Evolutionary conservation across 176 grass and related monocot genomes (phyloP).

Genomic region (Aegilops tauschii): DNA sequence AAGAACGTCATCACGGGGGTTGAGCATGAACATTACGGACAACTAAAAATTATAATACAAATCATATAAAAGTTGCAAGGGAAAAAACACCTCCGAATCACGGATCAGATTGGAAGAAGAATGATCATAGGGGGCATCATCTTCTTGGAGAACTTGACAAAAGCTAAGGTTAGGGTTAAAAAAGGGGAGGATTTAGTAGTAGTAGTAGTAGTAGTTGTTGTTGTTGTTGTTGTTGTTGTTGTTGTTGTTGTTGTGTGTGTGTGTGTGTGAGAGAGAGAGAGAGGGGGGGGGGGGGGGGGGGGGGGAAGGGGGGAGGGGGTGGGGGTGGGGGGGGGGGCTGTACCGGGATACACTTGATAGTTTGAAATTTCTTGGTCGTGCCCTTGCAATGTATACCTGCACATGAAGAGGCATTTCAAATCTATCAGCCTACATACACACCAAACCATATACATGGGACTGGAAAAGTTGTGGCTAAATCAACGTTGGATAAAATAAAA

Average conservation of each 20-base stretch:
- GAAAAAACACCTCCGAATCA: not conserved
- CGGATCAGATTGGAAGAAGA: not conserved
- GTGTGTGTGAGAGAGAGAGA: too few species aligned
- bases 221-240: too few species aligned
- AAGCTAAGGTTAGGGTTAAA: too few species aligned
- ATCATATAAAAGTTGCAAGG: not conserved
- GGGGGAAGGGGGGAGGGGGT: too few species aligned
- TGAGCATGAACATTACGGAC: not conserved
- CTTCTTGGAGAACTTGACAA: too few species aligned
- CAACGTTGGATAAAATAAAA: too few species aligned
- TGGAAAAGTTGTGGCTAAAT: too few species aligned
- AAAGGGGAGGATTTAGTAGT: too few species aligned
- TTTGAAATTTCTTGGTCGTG: not conserved
- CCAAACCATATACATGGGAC: not conserved
- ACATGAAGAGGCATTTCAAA: not conserved
- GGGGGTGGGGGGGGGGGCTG: not conserved
- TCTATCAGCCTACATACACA: not conserved
- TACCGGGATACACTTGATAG: not conserved
- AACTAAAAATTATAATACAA: not conserved
- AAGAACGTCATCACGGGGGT: too few species aligned
- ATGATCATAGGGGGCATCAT: not conserved
- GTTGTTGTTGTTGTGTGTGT: too few species aligned
- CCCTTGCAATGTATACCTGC: constrained; percentile 8
- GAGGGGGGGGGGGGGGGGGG: too few species aligned
- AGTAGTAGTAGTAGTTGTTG: too few species aligned